These are phyloP conservation scores for Paecilomyces variotii DNA, from an alignment of 2,329 filamentous ascomycete species.

Conservation along the genomic window DNA sequence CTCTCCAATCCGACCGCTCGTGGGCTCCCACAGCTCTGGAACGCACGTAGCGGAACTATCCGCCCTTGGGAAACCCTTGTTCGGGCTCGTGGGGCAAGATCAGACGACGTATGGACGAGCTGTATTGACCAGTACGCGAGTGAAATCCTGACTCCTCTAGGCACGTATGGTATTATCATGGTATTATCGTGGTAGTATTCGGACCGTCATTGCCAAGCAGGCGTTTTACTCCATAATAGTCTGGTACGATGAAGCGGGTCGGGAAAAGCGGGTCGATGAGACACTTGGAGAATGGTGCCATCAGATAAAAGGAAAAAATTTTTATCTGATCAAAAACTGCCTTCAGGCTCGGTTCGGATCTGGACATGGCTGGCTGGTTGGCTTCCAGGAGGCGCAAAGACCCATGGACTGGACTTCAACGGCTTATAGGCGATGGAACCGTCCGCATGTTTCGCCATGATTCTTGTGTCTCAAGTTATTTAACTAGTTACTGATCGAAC, in stretches of 20 bases:
- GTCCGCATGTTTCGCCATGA: neutral
- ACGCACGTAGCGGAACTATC: neutral
- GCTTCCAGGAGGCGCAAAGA: neutral
- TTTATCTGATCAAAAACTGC: slow-evolving; percentile 11
- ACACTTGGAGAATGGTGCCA: slow-evolving; percentile 7
- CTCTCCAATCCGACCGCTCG: neutral
- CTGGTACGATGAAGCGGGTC: neutral
- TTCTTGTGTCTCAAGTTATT: neutral
- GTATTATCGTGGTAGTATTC: neutral
- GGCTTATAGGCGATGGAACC: no score
- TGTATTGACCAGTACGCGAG: neutral
- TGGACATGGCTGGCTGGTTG: neutral
- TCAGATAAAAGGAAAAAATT: slow-evolving; percentile 11
- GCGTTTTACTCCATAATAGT: neutral
- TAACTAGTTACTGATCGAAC: neutral
- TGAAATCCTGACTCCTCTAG: neutral
- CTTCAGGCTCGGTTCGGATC: neutral
- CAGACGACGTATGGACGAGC: neutral
- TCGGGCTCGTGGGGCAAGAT: neutral
- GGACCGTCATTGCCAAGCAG: neutral
- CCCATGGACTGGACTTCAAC: neutral
- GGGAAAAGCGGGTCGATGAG: slow-evolving; percentile 6
- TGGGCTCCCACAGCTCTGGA: neutral
- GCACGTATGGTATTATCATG: neutral
- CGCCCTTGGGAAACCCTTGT: neutral